Evolutionary conservation across 768 basidiomycete genomes (phyloP).

Genomic region (Lactifluus pinguis): DNA sequence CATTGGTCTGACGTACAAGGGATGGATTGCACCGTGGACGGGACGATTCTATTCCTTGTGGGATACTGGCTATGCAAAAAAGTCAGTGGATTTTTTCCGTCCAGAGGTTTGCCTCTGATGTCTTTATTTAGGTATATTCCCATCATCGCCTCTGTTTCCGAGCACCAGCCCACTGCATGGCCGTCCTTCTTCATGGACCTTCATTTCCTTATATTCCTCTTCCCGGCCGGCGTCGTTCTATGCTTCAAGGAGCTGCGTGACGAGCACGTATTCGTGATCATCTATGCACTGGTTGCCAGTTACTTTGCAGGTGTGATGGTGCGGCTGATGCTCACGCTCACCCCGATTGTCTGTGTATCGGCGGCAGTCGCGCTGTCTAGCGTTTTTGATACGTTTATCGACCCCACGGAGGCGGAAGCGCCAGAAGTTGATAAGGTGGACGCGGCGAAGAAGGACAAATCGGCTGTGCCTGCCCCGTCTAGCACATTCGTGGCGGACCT

Average conservation of each 20-base stretch:
- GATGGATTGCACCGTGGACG: slow-evolving; percentile 99
- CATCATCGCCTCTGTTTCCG: slow-evolving; percentile 97
- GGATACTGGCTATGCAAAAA: slow-evolving; percentile 99
- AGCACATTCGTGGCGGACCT: slow-evolving; percentile 16
- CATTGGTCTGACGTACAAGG: slow-evolving; percentile 78
- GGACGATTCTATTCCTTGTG: slow-evolving; percentile 98
- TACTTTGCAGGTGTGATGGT: slow-evolving; percentile 99
- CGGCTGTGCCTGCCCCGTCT: slow-evolving; percentile 28
- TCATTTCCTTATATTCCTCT: slow-evolving; percentile 93
- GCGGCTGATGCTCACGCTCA: slow-evolving; percentile 94
- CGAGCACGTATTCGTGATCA: slow-evolving; percentile 97
- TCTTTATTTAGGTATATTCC: slow-evolving; percentile 64
- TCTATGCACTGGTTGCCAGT: slow-evolving; percentile 90
- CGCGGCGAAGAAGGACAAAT: slow-evolving; percentile 41
- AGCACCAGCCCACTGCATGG: slow-evolving; percentile 99
- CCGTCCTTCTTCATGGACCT: slow-evolving; percentile 99
- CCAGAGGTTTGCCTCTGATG: slow-evolving; percentile 8
- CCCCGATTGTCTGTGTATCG: slow-evolving; percentile 91
- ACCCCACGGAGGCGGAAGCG: slow-evolving; percentile 61
- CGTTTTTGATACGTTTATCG: slow-evolving; percentile 83
- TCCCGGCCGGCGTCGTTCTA: slow-evolving; percentile 91
- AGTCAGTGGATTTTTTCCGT: slow-evolving; percentile 39
- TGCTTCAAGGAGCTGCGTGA: slow-evolving; percentile 94
- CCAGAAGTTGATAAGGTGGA: slow-evolving; percentile 29
- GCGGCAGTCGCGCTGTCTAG: slow-evolving; percentile 87